Conservation (phyloP, 345 rosid genomes). For the Camelina hispida region DNA sequence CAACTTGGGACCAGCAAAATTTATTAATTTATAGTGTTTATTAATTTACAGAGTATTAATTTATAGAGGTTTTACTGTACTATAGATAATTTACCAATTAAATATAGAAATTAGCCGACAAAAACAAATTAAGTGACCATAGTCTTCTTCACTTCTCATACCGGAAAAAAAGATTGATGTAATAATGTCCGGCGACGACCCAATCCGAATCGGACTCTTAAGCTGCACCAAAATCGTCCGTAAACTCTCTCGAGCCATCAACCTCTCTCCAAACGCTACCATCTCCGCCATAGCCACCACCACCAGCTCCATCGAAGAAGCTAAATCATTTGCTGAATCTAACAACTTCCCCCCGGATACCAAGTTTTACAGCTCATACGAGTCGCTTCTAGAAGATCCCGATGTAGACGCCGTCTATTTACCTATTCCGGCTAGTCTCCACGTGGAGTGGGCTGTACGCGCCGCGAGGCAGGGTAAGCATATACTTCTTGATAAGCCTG, state of each 20-base stretch:
- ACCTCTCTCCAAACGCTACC: conserved; percentile 66
- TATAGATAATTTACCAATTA: neutral
- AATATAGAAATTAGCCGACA: neutral
- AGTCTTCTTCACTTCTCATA: neutral
- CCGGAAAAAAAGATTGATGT: neutral
- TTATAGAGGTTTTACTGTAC: no score
- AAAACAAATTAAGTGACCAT: neutral
- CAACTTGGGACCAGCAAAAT: no score
- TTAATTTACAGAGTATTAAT: no score
- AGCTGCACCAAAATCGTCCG: conserved; percentile 80
- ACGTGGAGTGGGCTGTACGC: conserved; percentile 65
- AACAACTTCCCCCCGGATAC: conserved; percentile 63
- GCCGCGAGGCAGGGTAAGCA: conserved; percentile 81
- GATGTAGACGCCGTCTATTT: conserved; percentile 76
- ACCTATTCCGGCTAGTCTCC: conserved; percentile 81
- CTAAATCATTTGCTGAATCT: conserved; percentile 57
- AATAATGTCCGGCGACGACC: conserved; percentile 40
- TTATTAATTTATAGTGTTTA: no score
- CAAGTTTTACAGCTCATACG: conserved; percentile 72
- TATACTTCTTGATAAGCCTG: conserved; percentile 79
- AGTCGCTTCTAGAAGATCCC: conserved; percentile 71
- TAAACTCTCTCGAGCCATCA: conserved; percentile 71
- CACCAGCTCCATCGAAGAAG: conserved; percentile 52
- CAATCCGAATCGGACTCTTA: conserved; percentile 63
- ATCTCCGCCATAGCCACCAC: conserved; percentile 69